Base-by-base conservation (phyloP, 495 filamentous ascomycete species). In the Lasiosphaeria ovina region DNA sequence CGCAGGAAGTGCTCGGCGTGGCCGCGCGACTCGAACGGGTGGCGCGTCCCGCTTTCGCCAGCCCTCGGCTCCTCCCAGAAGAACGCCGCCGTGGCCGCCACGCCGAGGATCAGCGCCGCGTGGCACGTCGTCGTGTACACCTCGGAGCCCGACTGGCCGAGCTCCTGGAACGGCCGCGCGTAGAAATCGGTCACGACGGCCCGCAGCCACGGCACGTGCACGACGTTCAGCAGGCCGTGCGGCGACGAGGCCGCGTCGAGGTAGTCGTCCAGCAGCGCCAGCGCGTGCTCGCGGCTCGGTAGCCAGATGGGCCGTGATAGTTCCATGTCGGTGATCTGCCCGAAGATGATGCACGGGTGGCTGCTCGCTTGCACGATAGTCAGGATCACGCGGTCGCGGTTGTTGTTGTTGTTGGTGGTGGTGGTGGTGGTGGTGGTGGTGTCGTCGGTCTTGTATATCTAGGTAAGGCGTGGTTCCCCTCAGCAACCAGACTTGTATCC, bases 151-250 rank as follows among this genome's bases (percentile, higher is more conserved):
- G 24, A 24, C 24, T 24, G 24, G 24, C 24, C 24, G 24, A 24
- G 2, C 24, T 24, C 24, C 24, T 24, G 24, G 24, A 24, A 24
- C 24, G 24, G 52, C 36, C 52, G 75, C 74, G 52, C 11, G 3
- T 75, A 67, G 44, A 76, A 50, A 16, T 59, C 17, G 1, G n/a
- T 64, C 0, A 81, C 54, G 33, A 76, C n/a, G 3, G 58, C n/a
- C 66, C 12, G 80, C 72, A 24, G 24, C 24, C 24, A 24, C 24
- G 24, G 24, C 2, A 24, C 24, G 24, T 24, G 24, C 24, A 24
- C 24, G 1, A 24, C 24, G 24, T 24, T 24, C 24, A 24, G n/a
- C 38, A 24, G 59, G 6, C 24, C 35, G 24, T 6, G 42, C 32
- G 38, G 55, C 51, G 32, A 65, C 33, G 33, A 65, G 17, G 16